phyloP scores from a whole-genome alignment of 1,284 basidiomycete genomes.

The Cutaneotrichosporon arboriforme region DNA sequence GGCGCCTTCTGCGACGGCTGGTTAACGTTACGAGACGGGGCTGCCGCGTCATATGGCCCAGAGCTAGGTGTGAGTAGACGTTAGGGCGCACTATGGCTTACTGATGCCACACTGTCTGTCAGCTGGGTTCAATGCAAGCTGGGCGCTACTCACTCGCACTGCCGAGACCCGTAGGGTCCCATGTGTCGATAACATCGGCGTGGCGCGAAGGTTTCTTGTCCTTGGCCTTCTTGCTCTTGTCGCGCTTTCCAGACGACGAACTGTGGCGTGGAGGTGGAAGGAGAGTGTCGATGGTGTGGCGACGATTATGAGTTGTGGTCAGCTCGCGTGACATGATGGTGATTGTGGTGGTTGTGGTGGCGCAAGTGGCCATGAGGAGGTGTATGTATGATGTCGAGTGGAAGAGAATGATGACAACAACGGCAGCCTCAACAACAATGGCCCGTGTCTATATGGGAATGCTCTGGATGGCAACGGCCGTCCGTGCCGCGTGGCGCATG shows the following conservation, averaged over 20 bases:
- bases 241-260: slow-evolving; percentile 19
- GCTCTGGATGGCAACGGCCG: too few relatives aligned
- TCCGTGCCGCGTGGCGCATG: too few relatives aligned
- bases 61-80: slow-evolving; percentile 23
- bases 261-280: not conserved
- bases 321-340: not conserved
- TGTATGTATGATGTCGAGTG: not conserved
- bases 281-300: not conserved
- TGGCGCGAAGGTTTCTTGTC: slow-evolving; percentile 44
- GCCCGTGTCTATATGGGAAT: too few relatives aligned
- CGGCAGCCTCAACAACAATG: too few relatives aligned
- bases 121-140: not conserved
- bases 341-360: not conserved
- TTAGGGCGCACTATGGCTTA: slow-evolving; percentile 16
- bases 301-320: not conserved
- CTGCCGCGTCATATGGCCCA: slow-evolving; percentile 48
- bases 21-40: slow-evolving; percentile 45
- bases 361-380: too few relatives aligned
- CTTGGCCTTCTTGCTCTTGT: slow-evolving; percentile 23
- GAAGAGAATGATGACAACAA: not conserved
- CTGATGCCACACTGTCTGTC: slow-evolving; percentile 45
- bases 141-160: slow-evolving; percentile 37
- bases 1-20: slow-evolving; percentile 36
- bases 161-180: slow-evolving; percentile 48
- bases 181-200: slow-evolving; percentile 47